These are phyloP conservation scores for Boeremia exigua DNA, from an alignment of 2,329 filamentous ascomycete genomes.

Conservation along the genomic window DNA sequence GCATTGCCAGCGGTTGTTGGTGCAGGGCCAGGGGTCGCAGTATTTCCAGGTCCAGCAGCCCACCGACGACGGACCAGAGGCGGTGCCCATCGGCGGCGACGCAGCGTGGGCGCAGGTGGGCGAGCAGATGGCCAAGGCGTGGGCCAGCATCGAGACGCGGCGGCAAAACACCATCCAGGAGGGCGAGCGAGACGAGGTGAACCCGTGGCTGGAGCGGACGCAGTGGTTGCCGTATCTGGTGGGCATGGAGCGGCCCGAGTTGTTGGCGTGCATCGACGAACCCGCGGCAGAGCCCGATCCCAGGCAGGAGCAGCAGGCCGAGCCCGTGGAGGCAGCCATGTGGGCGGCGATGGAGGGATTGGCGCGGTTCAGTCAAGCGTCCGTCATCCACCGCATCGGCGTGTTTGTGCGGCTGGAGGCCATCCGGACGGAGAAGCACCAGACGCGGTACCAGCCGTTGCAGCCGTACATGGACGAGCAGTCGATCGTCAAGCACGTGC, in stretches of 20 bases:
- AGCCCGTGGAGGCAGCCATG: background rate
- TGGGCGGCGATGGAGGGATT: background rate
- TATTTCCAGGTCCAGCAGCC: background rate
- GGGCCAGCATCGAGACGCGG: background rate
- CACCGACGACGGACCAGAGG: background rate
- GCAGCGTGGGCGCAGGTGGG: no score
- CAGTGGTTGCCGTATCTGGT: background rate
- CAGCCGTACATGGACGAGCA: background rate
- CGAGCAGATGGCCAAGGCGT: slow-evolving; percentile 1
- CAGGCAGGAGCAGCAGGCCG: background rate
- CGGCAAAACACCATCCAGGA: background rate
- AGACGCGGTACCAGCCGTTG: background rate
- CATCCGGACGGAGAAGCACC: background rate
- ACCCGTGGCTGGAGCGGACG: background rate
- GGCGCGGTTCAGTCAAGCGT: background rate
- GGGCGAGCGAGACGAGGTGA: background rate
- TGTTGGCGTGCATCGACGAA: background rate
- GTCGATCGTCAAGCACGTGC: background rate
- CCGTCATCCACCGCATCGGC: background rate
- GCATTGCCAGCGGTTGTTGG: background rate
- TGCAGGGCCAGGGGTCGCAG: background rate
- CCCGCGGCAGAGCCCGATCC: background rate
- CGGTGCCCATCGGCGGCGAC: background rate
- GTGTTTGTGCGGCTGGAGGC: background rate
- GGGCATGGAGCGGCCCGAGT: background rate